Base-by-base conservation (phyloP, 805 yeast species). In the Saturnispora quitensis region DNA sequence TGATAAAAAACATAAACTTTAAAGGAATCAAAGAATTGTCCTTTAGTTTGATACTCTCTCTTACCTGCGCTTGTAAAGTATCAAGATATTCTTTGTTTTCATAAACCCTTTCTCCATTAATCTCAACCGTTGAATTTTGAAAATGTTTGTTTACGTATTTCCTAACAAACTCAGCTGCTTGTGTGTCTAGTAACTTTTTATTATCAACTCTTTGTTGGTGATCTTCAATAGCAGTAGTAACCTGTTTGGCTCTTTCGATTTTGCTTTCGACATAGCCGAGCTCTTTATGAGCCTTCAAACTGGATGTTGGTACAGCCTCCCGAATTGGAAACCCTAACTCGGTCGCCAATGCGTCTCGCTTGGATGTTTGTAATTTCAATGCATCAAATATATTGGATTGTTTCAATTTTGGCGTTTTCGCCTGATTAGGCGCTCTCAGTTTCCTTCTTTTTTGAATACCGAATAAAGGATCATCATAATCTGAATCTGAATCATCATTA, bases 401-500 rank as follows among this genome's bases (percentile, higher is more conserved):
- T 10, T n/a, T 47, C 31, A 20, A 20, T 12, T 12, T 27, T 7
- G 17, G 27, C 25, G 22, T 13, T 4, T 38, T 38, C 18, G 25
- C 18, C 15, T 38, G 24, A 17, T 6, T 9, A 25, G 31, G 49
- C 6, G 20, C 18, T 22, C 18, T 24, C 6, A 25, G 43, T 15
- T 27, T 36, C 43, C 31, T 22, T 24, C 17, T 28, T 12, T 47
- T 47, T 34, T 20, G 40, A 20, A 5, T 13, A 4, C 50, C 50
- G 31, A 48, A 48, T 22, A 48, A 34, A 7, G 50, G 50, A 48
- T 48, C 49, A 18, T 47, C 49, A 47, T 38, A 47, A 2, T 47
- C 50, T 3, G 45, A 48, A 5, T 48, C 50, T 20, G 45, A 40
- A 28, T 44, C 25, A 28, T 43, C 46, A 10, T 31, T 25, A 5